phyloP scores from a whole-genome alignment of 148 eudicot species.

The Chenopodium formosanum region DNA sequence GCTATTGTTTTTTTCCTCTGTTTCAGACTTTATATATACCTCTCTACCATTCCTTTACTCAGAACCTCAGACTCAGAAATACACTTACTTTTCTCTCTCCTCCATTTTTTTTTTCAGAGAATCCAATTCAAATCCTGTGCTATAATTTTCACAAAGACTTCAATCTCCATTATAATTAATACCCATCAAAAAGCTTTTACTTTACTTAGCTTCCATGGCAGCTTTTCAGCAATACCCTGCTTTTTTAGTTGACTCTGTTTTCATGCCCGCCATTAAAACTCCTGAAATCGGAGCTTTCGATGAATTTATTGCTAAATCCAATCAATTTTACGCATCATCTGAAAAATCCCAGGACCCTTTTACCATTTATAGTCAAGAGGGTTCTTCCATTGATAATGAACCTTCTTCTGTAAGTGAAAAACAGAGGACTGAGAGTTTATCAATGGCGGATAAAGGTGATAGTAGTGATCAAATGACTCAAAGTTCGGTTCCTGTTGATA shows the following conservation, averaged over 20 bases:
- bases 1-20: background rate
- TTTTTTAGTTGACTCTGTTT: conserved; percentile 29
- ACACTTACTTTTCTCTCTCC: conserved; percentile 9
- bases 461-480: conserved; percentile 32
- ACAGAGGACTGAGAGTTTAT: conserved; percentile 39
- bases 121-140: conserved; percentile 6
- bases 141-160: conserved; percentile 5
- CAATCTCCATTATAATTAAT: background rate
- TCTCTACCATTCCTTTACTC: background rate
- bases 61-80: conserved; percentile 3
- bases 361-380: conserved; percentile 10
- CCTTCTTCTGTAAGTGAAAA: conserved; percentile 26
- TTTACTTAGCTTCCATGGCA: conserved; percentile 24
- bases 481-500: conserved; percentile 17
- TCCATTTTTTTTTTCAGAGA: conserved; percentile 8
- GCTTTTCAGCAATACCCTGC: conserved; percentile 37
- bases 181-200: background rate
- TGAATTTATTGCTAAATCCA: conserved; percentile 17
- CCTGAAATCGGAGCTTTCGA: background rate
- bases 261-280: conserved; percentile 15
- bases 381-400: conserved; percentile 7
- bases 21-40: conserved; percentile 24
- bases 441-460: conserved; percentile 34
- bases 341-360: background rate
- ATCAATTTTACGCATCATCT: conserved; percentile 14